Percentiles rank a stretch among this genome's conserved stretches.
phyloP scores from a whole-genome alignment of 2,329 filamentous ascomycete species.

The Stylonectria norvegica region DNA sequence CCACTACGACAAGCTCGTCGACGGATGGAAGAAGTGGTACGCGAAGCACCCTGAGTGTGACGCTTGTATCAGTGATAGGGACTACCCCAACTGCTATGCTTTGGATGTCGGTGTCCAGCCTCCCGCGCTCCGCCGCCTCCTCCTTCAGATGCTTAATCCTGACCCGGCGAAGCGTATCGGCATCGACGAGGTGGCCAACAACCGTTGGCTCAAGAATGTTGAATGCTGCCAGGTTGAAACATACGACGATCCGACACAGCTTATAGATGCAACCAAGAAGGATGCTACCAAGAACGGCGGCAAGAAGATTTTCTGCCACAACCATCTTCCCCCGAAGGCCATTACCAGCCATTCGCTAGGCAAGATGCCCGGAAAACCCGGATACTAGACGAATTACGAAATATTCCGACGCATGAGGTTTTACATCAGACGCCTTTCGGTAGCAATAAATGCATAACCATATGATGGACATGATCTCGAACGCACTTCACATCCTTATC shows the following conservation, averaged over 20 bases:
- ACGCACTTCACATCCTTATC: slow-evolving; percentile 4
- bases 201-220: slow-evolving; percentile 69
- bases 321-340: slow-evolving; percentile 50
- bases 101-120: slow-evolving; percentile 66
- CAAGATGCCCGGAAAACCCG: slow-evolving; percentile 54
- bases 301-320: slow-evolving; percentile 57
- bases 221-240: slow-evolving; percentile 76
- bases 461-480: neutral
- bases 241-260: slow-evolving; percentile 60
- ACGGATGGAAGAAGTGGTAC: slow-evolving; percentile 68
- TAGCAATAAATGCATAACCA: too few species aligned
- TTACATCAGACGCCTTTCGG: slow-evolving; percentile 5
- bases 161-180: slow-evolving; percentile 67
- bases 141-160: slow-evolving; percentile 81
- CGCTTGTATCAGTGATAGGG: slow-evolving; percentile 48
- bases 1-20: slow-evolving; percentile 63
- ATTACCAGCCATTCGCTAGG: slow-evolving; percentile 47
- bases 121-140: slow-evolving; percentile 63
- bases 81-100: slow-evolving; percentile 62
- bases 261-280: slow-evolving; percentile 61
- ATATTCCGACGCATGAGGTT: slow-evolving; percentile 11
- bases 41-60: slow-evolving; percentile 45
- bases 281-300: slow-evolving; percentile 39
- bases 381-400: slow-evolving; percentile 41
- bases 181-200: slow-evolving; percentile 65